Evolutionary conservation across 2,329 filamentous ascomycete species (phyloP), one percentile per base, ranked within the genome.

Genomic region (Sporothrix dimorphospora): DNA sequence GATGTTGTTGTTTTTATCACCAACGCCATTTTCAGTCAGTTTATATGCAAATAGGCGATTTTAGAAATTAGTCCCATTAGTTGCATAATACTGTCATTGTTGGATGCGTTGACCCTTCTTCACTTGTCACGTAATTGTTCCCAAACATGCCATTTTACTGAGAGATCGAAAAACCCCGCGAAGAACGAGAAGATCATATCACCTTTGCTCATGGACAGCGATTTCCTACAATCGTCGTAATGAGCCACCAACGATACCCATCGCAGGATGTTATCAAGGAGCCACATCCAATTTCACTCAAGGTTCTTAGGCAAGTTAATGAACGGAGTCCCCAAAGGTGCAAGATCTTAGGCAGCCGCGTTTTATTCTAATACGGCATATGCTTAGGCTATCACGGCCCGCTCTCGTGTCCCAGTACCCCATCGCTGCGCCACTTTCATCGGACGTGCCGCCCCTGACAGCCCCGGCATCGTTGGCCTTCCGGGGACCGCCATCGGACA

Each of bases 271-370:
- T 84, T 2, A 81, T 86, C 73, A 93, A 93, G 80, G 92, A 94
- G 81, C 91, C 92, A 49, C 92, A 94, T 81, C 89, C 90, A 24
- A 88, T 94, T 61, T 94, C 92, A 69, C 83, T 94, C 70, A 95
- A 94, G 84, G 92, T 92, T 67, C 83, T 92, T 49, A 84, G 90
- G 90, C 91, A 51, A 47, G 70, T 51, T 3, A 19, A 67, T 21
- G 27, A 21, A 49, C 8, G 19, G 19, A n/a, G 19, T 49, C 47
- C 47, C 16, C 7, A 8, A 16, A n/a, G 47, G n/a, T 12, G 3
- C 57, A 24, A 12, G 4, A 40, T 12, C 6, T 5, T 42, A 19
- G 4, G 14, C n/a, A 14, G 16, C 21, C 1, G 38, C 21, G 1
- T 21, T 55, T 42, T 24, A 30, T 21, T 8, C 72, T 73, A 57